Evolutionary conservation across 1,139 yeast genomes (phyloP).

Genomic region (Zygotorulaspora mrakii): DNA sequence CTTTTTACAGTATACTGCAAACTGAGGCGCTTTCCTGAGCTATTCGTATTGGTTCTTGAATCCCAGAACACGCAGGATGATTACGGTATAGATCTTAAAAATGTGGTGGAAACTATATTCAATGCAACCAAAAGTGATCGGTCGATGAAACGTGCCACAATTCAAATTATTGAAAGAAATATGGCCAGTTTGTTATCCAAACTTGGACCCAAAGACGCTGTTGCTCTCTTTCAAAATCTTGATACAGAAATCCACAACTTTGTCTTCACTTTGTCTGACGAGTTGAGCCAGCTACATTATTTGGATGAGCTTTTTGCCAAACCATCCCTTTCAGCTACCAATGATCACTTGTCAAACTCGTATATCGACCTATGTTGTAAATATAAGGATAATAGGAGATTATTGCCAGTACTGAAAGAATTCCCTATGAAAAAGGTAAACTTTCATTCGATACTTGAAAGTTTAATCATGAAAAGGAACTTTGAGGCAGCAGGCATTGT

Average conservation of each 20-base stretch:
- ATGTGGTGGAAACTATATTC: constrained; percentile 6
- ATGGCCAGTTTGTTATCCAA: constrained; percentile 12
- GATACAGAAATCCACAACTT: constrained; percentile 23
- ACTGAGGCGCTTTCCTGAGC: constrained; percentile 49
- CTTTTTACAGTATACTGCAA: constrained; percentile 54
- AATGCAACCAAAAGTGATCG: constrained; percentile 9
- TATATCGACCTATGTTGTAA: constrained; percentile 23
- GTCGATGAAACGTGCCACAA: constrained; percentile 7
- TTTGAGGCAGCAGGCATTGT: constrained; percentile 22
- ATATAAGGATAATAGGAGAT: constrained; percentile 7
- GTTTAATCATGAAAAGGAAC: constrained; percentile 13
- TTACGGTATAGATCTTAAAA: constrained; percentile 7
- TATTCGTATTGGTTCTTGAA: constrained; percentile 39
- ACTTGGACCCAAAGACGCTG: constrained; percentile 13
- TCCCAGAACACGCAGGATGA: constrained; percentile 11
- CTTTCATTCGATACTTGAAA: constrained; percentile 12
- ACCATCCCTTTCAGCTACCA: constrained; percentile 2
- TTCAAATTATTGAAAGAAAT: constrained; percentile 12
- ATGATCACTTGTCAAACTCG: constrained; percentile 13
- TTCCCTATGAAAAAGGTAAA: constrained; percentile 19
- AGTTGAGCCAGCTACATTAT: constrained; percentile 18
- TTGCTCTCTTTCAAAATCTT: constrained; percentile 15
- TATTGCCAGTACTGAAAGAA: constrained; percentile 20
- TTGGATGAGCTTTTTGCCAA: constrained; percentile 20
- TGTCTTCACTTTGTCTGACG: constrained; percentile 12